Percentiles rank a stretch among this genome's conserved stretches.
Evolutionary conservation across 75 land plant genomes (phyloP).

Genomic region (Gnetum montanum): DNA sequence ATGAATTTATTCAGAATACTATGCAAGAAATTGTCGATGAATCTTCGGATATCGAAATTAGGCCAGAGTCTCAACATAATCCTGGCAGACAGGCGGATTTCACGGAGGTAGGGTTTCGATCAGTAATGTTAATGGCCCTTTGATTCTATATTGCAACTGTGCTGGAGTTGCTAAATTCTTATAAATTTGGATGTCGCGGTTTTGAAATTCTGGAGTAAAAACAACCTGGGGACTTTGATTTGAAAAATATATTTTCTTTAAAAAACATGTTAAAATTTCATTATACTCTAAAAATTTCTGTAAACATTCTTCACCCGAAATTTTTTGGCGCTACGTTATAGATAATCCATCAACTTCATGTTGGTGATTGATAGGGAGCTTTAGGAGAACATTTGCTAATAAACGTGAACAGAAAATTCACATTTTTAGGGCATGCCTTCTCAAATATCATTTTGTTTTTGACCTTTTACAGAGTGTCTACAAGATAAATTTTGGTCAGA

Average conservation of each 20-base stretch:
- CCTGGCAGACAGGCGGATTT: constrained; percentile 84
- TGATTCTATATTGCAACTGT: too few species aligned
- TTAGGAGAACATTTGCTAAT: not conserved
- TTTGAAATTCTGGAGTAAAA: not conserved
- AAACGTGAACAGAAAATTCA: too few species aligned
- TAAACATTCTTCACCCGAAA: not conserved
- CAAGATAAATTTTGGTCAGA: constrained; percentile 97
- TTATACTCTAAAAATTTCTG: not conserved
- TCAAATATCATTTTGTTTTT: not conserved
- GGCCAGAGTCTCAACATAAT: constrained; percentile 95
- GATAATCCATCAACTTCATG: not conserved
- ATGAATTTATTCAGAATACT: constrained; percentile 98
- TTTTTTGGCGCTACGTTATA: not conserved
- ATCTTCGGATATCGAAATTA: constrained; percentile 88
- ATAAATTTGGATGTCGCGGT: not conserved
- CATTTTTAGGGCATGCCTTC: too few species aligned
- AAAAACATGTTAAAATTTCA: not conserved
- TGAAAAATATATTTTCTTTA: not conserved
- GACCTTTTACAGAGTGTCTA: constrained; percentile 60
- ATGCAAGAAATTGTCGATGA: constrained; percentile 99
- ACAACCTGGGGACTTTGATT: not conserved
- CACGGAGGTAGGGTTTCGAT: constrained; percentile 39
- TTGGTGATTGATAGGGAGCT: not conserved
- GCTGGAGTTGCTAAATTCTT: too few species aligned
- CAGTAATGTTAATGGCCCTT: not conserved